Percentiles rank a stretch among this genome's conserved stretches.
These are phyloP conservation scores for Microthyrium microscopicum DNA, from an alignment of 2,329 filamentous ascomycete genomes.

Conservation along the genomic window DNA sequence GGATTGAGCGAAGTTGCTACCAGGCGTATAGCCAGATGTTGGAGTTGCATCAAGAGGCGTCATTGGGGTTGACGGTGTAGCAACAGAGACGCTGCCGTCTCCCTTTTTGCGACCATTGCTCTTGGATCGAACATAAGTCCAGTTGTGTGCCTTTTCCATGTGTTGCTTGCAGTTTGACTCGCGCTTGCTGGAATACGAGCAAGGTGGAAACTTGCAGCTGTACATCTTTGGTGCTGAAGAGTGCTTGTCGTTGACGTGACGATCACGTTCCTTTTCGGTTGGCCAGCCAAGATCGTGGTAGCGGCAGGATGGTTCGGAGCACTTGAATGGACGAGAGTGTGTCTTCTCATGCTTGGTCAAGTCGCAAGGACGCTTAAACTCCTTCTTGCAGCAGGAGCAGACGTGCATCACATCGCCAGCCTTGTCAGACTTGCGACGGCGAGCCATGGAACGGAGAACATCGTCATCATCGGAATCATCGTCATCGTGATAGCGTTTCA, in stretches of 20 bases:
- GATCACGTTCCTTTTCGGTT: conserved; percentile 92
- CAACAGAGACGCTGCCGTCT: conserved; percentile 23
- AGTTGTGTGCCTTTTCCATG: conserved; percentile 93
- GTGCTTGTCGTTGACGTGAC: conserved; percentile 94
- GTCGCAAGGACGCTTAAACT: conserved; percentile 95
- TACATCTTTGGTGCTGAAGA: conserved; percentile 63
- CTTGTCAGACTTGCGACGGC: conserved; percentile 81
- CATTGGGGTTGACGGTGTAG: conserved; percentile 11
- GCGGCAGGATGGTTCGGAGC: conserved; percentile 65
- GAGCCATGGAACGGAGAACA: conserved; percentile 83
- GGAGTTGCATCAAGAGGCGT: conserved; percentile 20
- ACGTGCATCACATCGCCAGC: conserved; percentile 73
- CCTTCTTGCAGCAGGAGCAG: conserved; percentile 72
- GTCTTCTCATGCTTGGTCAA: conserved; percentile 97
- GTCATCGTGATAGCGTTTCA: conserved; percentile 34
- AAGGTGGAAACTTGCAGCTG: conserved; percentile 67
- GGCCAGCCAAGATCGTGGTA: conserved; percentile 85
- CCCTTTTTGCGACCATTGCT: conserved; percentile 61
- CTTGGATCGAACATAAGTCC: conserved; percentile 83
- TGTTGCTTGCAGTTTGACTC: conserved; percentile 97
- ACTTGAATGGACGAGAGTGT: conserved; percentile 93
- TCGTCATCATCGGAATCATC: conserved; percentile 63
- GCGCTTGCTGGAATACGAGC: conserved; percentile 87
- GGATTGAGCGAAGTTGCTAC: conserved; percentile 16
- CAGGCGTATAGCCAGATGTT: conserved; percentile 13